Evolutionary conservation across 1,284 basidiomycete species (phyloP).

Genomic region (Naganishia liquefaciens): DNA sequence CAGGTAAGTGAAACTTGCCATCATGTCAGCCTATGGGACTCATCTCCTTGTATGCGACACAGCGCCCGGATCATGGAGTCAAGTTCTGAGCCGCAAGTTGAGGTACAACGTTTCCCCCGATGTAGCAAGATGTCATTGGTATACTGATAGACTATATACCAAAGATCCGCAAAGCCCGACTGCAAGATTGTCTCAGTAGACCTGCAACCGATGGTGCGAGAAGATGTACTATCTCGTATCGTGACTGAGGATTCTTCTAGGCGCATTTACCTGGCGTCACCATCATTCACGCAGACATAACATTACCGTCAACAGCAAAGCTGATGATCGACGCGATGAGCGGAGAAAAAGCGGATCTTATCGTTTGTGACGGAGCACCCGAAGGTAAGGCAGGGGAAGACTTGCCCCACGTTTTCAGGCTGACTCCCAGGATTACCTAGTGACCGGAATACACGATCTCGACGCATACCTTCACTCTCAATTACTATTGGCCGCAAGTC

Average conservation of each 20-base stretch:
- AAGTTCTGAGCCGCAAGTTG: slow-evolving; percentile 52
- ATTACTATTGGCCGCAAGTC: slow-evolving; percentile 57
- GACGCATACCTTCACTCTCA: slow-evolving; percentile 63
- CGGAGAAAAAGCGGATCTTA: slow-evolving; percentile 58
- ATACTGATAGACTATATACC: slow-evolving; percentile 27
- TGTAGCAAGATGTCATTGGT: slow-evolving; percentile 1
- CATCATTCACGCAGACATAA: slow-evolving; percentile 61
- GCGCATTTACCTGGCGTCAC: slow-evolving; percentile 59
- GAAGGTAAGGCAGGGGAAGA: slow-evolving; percentile 53
- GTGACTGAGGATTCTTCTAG: slow-evolving; percentile 37
- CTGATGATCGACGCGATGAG: slow-evolving; percentile 57
- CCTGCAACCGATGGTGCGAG: slow-evolving; percentile 60
- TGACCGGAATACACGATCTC: slow-evolving; percentile 62
- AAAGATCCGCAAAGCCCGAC: slow-evolving; percentile 2
- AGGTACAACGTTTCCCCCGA: slow-evolving; percentile 40
- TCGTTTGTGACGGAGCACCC: slow-evolving; percentile 63
- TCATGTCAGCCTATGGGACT: not conserved
- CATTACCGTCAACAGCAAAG: slow-evolving; percentile 57
- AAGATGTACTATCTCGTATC: not conserved
- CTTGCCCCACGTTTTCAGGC: too few relatives aligned
- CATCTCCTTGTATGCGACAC: not conserved
- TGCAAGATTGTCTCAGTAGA: slow-evolving; percentile 60
- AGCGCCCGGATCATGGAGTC: slow-evolving; percentile 58
- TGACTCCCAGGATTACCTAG: slow-evolving; percentile 40
- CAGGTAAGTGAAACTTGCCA: slow-evolving; percentile 36